Evolutionary conservation across 2,329 filamentous ascomycete genomes (phyloP).

Genomic region (Neophaeococcomyces aloes): DNA sequence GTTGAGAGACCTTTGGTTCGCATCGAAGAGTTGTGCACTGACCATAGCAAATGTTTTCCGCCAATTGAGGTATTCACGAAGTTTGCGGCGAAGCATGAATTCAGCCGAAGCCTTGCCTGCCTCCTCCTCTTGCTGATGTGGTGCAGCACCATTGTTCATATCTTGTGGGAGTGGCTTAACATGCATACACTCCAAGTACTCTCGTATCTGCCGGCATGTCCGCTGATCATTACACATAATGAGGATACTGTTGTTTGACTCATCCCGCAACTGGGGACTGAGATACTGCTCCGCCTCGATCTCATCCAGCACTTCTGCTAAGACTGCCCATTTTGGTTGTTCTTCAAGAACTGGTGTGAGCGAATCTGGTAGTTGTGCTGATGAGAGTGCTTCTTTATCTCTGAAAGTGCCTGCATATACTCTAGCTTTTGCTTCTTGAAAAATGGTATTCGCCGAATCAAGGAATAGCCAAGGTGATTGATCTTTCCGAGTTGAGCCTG

Average conservation of each 20-base stretch:
- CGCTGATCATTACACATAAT: constrained; percentile 90
- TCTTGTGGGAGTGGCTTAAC: constrained; percentile 44
- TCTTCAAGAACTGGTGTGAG: constrained; percentile 79
- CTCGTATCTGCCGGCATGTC: constrained; percentile 77
- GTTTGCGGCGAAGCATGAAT: constrained; percentile 80
- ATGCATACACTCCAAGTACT: constrained; percentile 87
- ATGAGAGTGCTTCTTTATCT: constrained; percentile 42
- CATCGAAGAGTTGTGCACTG: constrained; percentile 63
- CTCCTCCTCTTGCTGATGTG: constrained; percentile 36
- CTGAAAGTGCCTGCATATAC: constrained; percentile 70
- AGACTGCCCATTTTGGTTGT: constrained; percentile 81
- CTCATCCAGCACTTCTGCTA: constrained; percentile 85
- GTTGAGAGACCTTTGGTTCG: constrained; percentile 67
- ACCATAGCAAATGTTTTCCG: constrained; percentile 81
- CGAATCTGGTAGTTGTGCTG: constrained; percentile 46
- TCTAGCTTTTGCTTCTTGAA: constrained; percentile 75
- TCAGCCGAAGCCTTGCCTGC: constrained; percentile 59
- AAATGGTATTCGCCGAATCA: constrained; percentile 88
- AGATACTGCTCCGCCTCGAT: constrained; percentile 86
- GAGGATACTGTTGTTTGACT: constrained; percentile 81
- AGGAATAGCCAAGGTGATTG: constrained; percentile 95
- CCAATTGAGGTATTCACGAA: constrained; percentile 82
- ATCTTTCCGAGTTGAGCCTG: constrained; percentile 74
- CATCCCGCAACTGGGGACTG: constrained; percentile 63
- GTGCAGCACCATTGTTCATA: constrained; percentile 25